Evolutionary conservation across 1,284 basidiomycete genomes (phyloP).

Genomic region (Moesziomyces parantarcticus): DNA sequence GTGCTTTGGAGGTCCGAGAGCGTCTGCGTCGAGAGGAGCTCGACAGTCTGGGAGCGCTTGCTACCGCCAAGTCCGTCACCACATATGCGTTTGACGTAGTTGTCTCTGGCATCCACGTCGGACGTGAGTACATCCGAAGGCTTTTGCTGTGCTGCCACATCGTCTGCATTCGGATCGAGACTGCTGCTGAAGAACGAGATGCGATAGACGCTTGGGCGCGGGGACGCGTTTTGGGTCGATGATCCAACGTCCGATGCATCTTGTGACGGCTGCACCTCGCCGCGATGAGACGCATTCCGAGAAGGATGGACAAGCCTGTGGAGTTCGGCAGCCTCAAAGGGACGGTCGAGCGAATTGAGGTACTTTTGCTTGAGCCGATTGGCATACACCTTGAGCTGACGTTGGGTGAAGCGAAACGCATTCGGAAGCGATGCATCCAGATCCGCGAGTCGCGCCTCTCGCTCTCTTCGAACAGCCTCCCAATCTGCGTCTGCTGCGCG

Average conservation of each 20-base stretch:
- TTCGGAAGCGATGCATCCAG: slow-evolving; percentile 28
- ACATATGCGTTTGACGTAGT: slow-evolving; percentile 40
- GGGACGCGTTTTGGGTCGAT: neutral
- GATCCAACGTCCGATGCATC: neutral
- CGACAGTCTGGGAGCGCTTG: slow-evolving; percentile 38
- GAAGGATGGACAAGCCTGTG: slow-evolving; percentile 11
- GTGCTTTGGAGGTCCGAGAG: slow-evolving; percentile 19
- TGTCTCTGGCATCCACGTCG: slow-evolving; percentile 20
- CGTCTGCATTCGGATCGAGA: slow-evolving; percentile 15
- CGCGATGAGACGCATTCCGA: neutral
- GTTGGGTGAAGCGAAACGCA: slow-evolving; percentile 33
- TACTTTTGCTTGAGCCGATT: slow-evolving; percentile 34
- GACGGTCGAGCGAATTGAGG: slow-evolving; percentile 43
- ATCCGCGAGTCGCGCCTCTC: slow-evolving; percentile 19
- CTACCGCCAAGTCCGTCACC: slow-evolving; percentile 41
- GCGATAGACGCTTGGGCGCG: slow-evolving; percentile 11
- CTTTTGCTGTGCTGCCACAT: slow-evolving; percentile 1
- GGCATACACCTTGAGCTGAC: slow-evolving; percentile 32
- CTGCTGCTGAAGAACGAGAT: slow-evolving; percentile 38
- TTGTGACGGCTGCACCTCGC: neutral
- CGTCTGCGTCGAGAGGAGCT: slow-evolving; percentile 33
- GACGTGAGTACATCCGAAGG: neutral
- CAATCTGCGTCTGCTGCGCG: slow-evolving; percentile 11
- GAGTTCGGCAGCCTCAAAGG: slow-evolving; percentile 20
- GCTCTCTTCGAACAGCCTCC: slow-evolving; percentile 17